Base-by-base conservation (phyloP, 2,329 filamentous ascomycete species). In the Fusarium chaquense region DNA sequence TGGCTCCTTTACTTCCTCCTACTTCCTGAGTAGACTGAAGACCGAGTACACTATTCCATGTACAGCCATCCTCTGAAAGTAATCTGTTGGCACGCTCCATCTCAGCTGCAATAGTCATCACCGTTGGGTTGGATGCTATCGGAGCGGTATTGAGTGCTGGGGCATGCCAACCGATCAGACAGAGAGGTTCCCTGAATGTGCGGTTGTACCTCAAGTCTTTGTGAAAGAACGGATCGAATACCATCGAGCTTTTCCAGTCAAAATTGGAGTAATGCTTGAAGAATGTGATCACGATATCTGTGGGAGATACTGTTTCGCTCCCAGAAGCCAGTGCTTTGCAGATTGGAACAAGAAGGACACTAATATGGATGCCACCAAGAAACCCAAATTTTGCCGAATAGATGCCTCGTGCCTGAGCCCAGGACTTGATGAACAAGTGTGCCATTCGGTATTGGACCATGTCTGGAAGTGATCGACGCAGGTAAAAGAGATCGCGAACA, bases 331-430 rank as follows among this genome's bases (percentile, higher is more conserved):
- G 75, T 24, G 85, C 75, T 75, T 92, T 91, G 76, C 84, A 85
- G 1, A 92, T 78, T 18, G 86, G 84, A 0, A 86, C 83, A 11
- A 92, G 80, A 73, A 92, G 81, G 24, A 91, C 78, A 1, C 87
- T 85, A 54, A 92, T 86, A 69, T 91, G 89, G 22, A 91, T 86
- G 5, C 89, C 89, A 8, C 88, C 85, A 1, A 92, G 81, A 63
- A 88, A 90, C 0, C 90, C 90, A 70, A 91, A 91, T 49, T 84
- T 87, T 2, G 88, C 84, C 0, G 87, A 85, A 75, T 91, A 92
- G 18, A 92, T 81, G 1, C 90, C 90, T 9, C 87, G 84, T 13
- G 83, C 79, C 57, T 83, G 83, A 2, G 90, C 87, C 90, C 90
- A 92, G 2, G 83, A 80, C 72, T 86, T 89, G 73, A 92, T 83